These are phyloP conservation scores for Canavalia ensiformis DNA, from an alignment of 306 rosid species.

Conservation along the genomic window DNA sequence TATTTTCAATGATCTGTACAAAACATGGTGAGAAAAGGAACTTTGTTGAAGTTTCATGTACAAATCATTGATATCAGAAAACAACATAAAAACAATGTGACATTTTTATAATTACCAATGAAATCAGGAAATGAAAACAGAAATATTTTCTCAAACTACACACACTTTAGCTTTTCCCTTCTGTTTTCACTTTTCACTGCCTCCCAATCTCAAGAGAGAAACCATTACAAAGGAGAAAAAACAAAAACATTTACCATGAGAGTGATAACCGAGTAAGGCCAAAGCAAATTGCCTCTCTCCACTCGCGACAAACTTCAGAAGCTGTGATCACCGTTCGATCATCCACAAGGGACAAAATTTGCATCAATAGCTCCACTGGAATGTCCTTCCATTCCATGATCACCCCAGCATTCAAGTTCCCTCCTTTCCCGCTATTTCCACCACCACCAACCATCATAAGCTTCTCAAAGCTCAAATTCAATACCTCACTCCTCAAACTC, in stretches of 20 bases:
- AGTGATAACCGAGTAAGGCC: slow-evolving; percentile 78
- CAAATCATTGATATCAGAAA: not conserved
- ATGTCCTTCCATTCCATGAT: slow-evolving; percentile 81
- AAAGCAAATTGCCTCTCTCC: slow-evolving; percentile 82
- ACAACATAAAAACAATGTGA: not conserved
- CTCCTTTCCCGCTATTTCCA: slow-evolving; percentile 51
- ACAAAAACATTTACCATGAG: slow-evolving; percentile 63
- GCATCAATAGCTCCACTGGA: slow-evolving; percentile 89
- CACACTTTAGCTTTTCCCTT: not conserved
- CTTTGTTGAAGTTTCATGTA: not conserved
- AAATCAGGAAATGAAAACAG: not conserved
- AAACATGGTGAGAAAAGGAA: too few relatives aligned
- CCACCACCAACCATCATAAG: slow-evolving; percentile 63
- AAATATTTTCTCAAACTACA: too few relatives aligned
- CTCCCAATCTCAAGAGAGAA: slow-evolving; percentile 7
- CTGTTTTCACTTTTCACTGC: not conserved
- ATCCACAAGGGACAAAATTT: slow-evolving; percentile 73
- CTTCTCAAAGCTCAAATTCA: slow-evolving; percentile 75
- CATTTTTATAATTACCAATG: not conserved
- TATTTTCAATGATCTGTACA: too few relatives aligned
- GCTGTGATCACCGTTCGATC: slow-evolving; percentile 73
- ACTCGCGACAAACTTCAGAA: slow-evolving; percentile 83
- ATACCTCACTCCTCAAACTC: slow-evolving; percentile 58
- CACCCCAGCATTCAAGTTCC: slow-evolving; percentile 59
- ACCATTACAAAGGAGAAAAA: not conserved